These are phyloP conservation scores for Phytopythium cucurbitacearum DNA, from an alignment of 352 stramenopile species.

Conservation along the genomic window DNA sequence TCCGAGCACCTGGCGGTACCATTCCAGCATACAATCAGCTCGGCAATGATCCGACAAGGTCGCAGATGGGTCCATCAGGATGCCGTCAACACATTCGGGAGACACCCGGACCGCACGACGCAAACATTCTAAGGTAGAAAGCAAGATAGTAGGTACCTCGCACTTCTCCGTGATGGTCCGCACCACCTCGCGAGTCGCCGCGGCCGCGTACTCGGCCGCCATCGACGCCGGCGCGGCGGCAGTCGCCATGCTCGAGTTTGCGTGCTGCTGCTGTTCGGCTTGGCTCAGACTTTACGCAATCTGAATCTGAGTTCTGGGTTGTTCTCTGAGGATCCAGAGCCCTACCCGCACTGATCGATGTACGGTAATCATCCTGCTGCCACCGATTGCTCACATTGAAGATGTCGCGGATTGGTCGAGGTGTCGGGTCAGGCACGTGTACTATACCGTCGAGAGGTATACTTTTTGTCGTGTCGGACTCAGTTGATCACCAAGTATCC, in stretches of 20 bases:
- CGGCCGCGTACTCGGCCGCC: conserved; percentile 28
- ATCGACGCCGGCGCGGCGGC: background rate
- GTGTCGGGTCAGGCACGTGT: background rate
- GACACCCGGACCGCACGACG: background rate
- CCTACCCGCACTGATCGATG: conserved; percentile 1
- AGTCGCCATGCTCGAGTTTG: no score
- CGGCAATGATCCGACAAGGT: background rate
- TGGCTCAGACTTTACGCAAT: background rate
- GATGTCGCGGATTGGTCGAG: conserved; percentile 11
- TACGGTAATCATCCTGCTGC: conserved; percentile 3
- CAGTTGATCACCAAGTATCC: background rate
- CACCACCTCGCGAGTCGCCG: conserved; percentile 52
- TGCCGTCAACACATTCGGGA: background rate
- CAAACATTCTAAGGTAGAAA: background rate
- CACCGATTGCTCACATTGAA: background rate
- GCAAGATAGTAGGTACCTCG: conserved; percentile 26
- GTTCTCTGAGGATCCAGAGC: no score
- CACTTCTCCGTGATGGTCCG: conserved; percentile 72
- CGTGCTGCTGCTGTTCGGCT: no score
- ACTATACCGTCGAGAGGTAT: background rate
- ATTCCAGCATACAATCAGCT: no score
- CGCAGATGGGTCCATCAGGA: no score
- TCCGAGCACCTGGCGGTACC: conserved; percentile 35
- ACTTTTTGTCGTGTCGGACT: background rate
- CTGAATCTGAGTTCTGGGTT: no score